Conservation (phyloP, 2,329 filamentous ascomycete genomes). For the Macrophomina phaseolina region DNA sequence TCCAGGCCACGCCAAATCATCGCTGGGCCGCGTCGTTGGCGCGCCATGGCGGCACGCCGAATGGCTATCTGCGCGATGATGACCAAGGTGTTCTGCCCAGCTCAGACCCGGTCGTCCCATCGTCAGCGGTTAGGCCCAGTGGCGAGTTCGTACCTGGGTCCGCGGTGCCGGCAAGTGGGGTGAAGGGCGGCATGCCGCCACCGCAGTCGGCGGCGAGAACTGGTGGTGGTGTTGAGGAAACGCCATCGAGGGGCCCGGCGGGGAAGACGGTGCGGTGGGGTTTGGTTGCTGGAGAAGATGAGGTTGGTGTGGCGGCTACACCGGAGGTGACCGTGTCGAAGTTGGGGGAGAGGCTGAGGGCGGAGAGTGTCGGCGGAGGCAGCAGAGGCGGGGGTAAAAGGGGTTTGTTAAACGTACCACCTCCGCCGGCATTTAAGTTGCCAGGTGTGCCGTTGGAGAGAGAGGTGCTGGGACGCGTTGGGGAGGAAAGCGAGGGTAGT, state of each 20-base stretch:
- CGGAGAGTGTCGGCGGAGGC: background rate
- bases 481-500: slow-evolving; percentile 13
- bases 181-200: background rate
- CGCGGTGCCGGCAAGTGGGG: slow-evolving; percentile 33
- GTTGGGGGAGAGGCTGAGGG: slow-evolving; percentile 9
- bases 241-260: slow-evolving; percentile 48
- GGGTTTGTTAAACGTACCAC: background rate
- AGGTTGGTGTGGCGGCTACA: background rate
- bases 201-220: background rate
- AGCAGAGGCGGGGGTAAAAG: background rate
- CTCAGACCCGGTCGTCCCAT: slow-evolving; percentile 46
- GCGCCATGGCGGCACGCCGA: slow-evolving; percentile 34
- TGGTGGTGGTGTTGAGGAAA: slow-evolving; percentile 46
- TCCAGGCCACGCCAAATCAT: slow-evolving; percentile 9
- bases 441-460: background rate
- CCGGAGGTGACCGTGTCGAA: background rate
- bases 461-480: background rate
- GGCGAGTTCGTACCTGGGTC: slow-evolving; percentile 36
- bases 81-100: slow-evolving; percentile 32
- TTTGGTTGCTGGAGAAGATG: background rate
- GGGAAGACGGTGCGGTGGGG: slow-evolving; percentile 32
- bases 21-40: background rate
- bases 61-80: slow-evolving; percentile 15
- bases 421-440: background rate
- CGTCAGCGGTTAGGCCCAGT: slow-evolving; percentile 44